Evolutionary conservation across 164 flowering plant species (phyloP), one percentile per base, ranked within the genome.

Genomic region (Umbellularia californica): DNA sequence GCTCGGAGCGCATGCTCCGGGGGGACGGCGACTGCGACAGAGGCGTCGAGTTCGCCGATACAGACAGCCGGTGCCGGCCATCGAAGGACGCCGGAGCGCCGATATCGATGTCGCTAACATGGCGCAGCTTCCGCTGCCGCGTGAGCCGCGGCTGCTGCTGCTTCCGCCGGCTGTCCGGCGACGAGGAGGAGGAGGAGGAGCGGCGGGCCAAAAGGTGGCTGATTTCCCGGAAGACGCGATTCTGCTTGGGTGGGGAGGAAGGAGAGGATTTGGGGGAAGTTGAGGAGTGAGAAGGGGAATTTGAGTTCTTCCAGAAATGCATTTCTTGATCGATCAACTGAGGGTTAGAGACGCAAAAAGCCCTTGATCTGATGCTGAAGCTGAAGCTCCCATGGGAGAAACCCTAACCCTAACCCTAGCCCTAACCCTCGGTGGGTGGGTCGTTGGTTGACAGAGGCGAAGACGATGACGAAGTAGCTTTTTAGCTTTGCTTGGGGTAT

Each of bases 241-340:
- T 75, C 35, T 63, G 60, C 24, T 62, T 75, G 58, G 78, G 17
- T 6, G 76, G 76, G 28, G 66, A 68, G 1, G 73, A 14, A 30
- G 68, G 73, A 24, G 73, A 24, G 50, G 69, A 67, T 67, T 67
- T 60, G 35, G 69, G 69, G 47, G 69, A 67, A 17, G 62, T n/a
- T 73, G 74, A 3, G 0, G 85, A 71, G 2, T 82, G 68, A 17
- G 86, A 60, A 5, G 82, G 64, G 17, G 83, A 74, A 25, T 81
- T 75, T 5, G 76, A 50, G 23, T 69, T 76, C 41, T 75, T 85
- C 58, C 79, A 78, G 88, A 87, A 86, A 78, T 74, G 81, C 90
- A 88, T 87, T 23, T 71, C 79, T 25, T 62, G 30, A 52, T 17
- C 67, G 30, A 52, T 28, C 41, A 30, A 28, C 6, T 20, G 72